phyloP scores from a whole-genome alignment of 768 basidiomycete species.

The Mycena belliarum region DNA sequence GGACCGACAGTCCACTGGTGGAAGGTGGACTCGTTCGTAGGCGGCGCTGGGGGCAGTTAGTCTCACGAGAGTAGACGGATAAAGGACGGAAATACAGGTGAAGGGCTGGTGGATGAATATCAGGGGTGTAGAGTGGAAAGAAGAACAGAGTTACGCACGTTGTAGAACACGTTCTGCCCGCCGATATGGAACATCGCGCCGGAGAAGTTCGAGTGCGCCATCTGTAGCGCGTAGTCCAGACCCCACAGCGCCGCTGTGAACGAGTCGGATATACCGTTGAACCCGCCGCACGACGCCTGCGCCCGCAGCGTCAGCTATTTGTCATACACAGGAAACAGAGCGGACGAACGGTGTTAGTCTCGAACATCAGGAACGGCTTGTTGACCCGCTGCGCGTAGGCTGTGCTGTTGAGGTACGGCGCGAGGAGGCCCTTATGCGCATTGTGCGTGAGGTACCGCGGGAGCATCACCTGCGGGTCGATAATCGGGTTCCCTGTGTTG shows the following conservation, averaged over 20 bases:
- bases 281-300: constrained; percentile 55
- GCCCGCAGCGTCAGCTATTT: not conserved
- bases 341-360: constrained; percentile 39
- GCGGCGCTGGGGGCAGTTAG: constrained; percentile 42
- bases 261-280: constrained; percentile 49
- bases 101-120: not conserved
- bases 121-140: constrained; percentile 27
- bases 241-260: constrained; percentile 55
- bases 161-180: constrained; percentile 52
- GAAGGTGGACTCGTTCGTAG: constrained; percentile 42
- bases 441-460: constrained; percentile 46
- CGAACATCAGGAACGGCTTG: constrained; percentile 52
- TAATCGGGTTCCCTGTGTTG: constrained; percentile 8
- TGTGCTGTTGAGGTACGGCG: constrained; percentile 38
- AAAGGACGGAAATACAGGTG: not conserved
- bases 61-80: not conserved
- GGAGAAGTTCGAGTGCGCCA: constrained; percentile 39
- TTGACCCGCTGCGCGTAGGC: constrained; percentile 31
- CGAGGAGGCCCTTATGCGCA: constrained; percentile 33
- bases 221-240: constrained; percentile 47
- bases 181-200: constrained; percentile 40
- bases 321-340: constrained; percentile 10
- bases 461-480: constrained; percentile 40
- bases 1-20: constrained; percentile 57
- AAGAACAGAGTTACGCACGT: constrained; percentile 18